Evolutionary conservation across 1,284 basidiomycete species (phyloP).

Genomic region (Marasmius sp.): DNA sequence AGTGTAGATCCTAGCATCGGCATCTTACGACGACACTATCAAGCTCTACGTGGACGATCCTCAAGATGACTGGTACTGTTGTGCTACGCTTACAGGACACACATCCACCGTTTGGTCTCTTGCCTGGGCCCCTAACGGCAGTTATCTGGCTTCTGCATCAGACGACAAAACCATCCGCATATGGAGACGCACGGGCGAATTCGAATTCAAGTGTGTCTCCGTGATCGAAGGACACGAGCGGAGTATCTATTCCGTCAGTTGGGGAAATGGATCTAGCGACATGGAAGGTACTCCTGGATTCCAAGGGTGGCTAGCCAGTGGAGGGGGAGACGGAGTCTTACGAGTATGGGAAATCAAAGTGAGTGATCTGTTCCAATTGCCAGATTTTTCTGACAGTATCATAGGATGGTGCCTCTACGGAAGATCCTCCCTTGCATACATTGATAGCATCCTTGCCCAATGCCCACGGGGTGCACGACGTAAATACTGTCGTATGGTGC

Average conservation of each 20-base stretch:
- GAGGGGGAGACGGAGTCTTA: conserved; percentile 77
- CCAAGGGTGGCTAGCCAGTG: conserved; percentile 69
- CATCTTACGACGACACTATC: conserved; percentile 96
- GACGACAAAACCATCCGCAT: conserved; percentile 79
- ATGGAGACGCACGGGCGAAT: conserved; percentile 60
- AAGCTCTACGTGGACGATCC: conserved; percentile 95
- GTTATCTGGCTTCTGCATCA: conserved; percentile 80
- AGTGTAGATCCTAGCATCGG: conserved; percentile 88
- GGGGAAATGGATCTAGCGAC: conserved; percentile 48
- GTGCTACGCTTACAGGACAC: conserved; percentile 80
- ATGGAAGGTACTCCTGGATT: conserved; percentile 36
- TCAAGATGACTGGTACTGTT: conserved; percentile 92
- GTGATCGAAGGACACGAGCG: conserved; percentile 66
- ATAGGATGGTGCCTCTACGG: conserved; percentile 25
- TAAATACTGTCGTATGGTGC: conserved; percentile 82
- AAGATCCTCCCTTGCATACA: conserved; percentile 34
- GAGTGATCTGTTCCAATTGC: conserved; percentile 18
- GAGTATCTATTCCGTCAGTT: conserved; percentile 79
- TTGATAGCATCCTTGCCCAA: conserved; percentile 52
- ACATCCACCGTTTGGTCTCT: conserved; percentile 91
- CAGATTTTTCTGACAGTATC: conserved; percentile 11
- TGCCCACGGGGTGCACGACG: conserved; percentile 75
- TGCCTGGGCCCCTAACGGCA: conserved; percentile 78
- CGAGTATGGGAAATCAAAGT: conserved; percentile 74
- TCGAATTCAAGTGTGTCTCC: conserved; percentile 59